Evolutionary conservation across 345 rosid species (phyloP).

Genomic region (Passiflora organensis): DNA sequence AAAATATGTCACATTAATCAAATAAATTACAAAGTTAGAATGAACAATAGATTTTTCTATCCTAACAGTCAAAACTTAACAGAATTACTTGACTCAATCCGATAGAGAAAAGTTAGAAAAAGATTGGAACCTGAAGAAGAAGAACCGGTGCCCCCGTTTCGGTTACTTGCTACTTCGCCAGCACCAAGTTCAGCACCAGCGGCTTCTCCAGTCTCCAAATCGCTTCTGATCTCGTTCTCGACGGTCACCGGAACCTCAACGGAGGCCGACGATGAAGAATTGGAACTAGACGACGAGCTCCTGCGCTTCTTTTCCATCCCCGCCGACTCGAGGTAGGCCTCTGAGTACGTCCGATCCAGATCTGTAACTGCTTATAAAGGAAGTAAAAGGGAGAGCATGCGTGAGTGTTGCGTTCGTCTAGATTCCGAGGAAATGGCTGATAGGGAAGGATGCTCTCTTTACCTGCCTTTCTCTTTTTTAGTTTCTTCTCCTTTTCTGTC

Average conservation of each 20-base stretch:
- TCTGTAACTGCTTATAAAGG: constrained; percentile 18
- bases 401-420: constrained; percentile 13
- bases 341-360: constrained; percentile 37
- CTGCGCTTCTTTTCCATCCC: constrained; percentile 44
- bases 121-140: constrained; percentile 11
- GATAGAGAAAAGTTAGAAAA: neutral
- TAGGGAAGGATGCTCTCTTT: constrained; percentile 1
- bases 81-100: neutral
- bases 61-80: neutral
- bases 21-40: neutral
- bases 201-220: constrained; percentile 22
- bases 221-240: constrained; percentile 37
- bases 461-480: neutral
- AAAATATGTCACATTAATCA: too few relatives aligned
- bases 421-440: constrained; percentile 26
- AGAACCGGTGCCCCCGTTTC: constrained; percentile 26
- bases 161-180: constrained; percentile 28
- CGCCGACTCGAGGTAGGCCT: constrained; percentile 16
- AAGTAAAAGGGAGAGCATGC: neutral
- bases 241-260: constrained; percentile 30
- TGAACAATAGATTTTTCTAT: neutral
- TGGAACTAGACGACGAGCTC: constrained; percentile 15
- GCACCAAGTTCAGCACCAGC: constrained; percentile 13
- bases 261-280: constrained; percentile 33
- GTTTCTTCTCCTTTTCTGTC: neutral